Base-by-base conservation (phyloP, 768 basidiomycete genomes). In the Amanita rimosa region DNA sequence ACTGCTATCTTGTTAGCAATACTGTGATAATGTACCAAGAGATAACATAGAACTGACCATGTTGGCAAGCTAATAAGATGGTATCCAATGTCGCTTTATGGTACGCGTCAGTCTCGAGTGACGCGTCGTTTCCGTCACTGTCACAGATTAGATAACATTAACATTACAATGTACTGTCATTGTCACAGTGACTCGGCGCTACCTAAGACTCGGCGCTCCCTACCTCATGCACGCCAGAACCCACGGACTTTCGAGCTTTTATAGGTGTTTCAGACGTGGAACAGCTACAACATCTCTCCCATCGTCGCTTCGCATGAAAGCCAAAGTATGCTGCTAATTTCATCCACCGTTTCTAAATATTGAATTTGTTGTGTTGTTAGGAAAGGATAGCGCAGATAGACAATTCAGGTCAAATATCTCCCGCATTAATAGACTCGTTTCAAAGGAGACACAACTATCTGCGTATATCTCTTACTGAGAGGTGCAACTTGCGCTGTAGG, bases 381-480 rank as follows among this genome's bases (percentile, higher is more conserved):
- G 70, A 71, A 51, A 78, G 64, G 56, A 81, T 87, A 45, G 68
- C 73, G 2, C 60, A 66, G 33, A 66, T 81, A 31, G 83, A 86
- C 52, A 58, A 70, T 10, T 55, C 60, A 24, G 61, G 58, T 34
- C 69, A 74, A 9, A 63, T 79, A 46, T 75, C 78, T 7, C 71
- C 73, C 3, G 68, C 70, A 44, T 64, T 89, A 5, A 61, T 81
- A n/a, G 88, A 90, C 57, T 69, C 76, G 3, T 87, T 80, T 59
- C 61, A 68, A 26, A 72, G 88, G 17, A 70, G 67, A 48, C 91
- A 93, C 61, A 80, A 88, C 60, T 94, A 94, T 62, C 73, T 94
- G n/a, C 79, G 90, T 27, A 90, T 93, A 46, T 87, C 85, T 1
- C 66, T 93, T 31, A 92, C 90, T 0, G 91, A 93, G 62, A 71